These are phyloP conservation scores for Symbiotaphrina buchneri DNA, from an alignment of 495 filamentous ascomycete genomes.

Conservation along the genomic window DNA sequence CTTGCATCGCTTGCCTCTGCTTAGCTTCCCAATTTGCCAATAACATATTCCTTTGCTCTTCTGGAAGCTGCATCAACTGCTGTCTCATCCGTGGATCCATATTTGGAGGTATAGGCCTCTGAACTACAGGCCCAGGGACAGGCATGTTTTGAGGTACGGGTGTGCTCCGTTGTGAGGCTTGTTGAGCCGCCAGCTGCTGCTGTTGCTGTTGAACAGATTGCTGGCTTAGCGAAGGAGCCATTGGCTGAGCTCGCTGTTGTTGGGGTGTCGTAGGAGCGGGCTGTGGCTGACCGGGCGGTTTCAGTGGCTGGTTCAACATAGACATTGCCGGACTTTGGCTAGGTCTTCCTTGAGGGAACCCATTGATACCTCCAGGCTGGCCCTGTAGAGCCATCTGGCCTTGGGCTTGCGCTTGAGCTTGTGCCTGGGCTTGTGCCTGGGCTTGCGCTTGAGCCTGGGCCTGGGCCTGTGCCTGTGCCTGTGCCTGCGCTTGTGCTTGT, in stretches of 20 bases:
- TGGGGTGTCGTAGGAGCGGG: background rate
- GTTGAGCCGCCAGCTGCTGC: background rate
- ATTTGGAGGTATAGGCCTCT: slow-evolving; percentile 2
- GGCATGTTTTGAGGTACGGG: too few species aligned
- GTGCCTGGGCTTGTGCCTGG: background rate
- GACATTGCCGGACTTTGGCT: slow-evolving; percentile 3
- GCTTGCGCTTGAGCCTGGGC: too few species aligned
- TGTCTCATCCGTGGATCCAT: background rate
- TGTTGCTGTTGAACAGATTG: background rate
- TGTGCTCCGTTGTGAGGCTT: background rate
- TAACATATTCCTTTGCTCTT: background rate
- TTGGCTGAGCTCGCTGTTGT: slow-evolving; percentile 2
- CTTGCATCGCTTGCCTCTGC: background rate
- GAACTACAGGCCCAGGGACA: too few species aligned
- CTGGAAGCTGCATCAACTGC: slow-evolving; percentile 1
- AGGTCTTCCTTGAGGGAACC: background rate
- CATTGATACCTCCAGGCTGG: background rate
- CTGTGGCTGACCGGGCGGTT: slow-evolving; percentile 1
- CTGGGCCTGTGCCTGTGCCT: too few species aligned
- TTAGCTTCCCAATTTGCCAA: slow-evolving; percentile 2
- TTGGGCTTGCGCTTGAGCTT: background rate
- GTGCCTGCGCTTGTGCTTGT: slow-evolving; percentile 1
- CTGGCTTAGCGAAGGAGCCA: too few species aligned
- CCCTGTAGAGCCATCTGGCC: background rate
- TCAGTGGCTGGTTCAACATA: slow-evolving; percentile 2